These are phyloP conservation scores for Phytophthora pistaciae DNA, from an alignment of 352 stramenopile genomes.

Conservation along the genomic window DNA sequence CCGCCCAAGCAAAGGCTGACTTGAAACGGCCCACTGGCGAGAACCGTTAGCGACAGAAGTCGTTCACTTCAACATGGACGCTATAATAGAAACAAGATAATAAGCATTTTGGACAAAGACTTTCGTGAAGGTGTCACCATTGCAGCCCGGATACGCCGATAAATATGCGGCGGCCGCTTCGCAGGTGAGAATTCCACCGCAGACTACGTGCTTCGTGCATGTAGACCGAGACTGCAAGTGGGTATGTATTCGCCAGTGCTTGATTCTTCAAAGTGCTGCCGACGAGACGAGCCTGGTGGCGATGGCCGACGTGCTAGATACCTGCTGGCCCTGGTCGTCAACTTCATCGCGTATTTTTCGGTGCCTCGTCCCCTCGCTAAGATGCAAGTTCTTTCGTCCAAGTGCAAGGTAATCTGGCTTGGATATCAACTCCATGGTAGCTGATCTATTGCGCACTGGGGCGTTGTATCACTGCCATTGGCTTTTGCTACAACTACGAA, in stretches of 20 bases:
- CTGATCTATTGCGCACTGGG: no score
- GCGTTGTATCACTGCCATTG: no score
- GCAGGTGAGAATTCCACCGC: conserved; percentile 19
- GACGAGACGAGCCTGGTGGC: neutral
- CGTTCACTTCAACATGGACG: conserved; percentile 19
- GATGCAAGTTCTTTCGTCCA: no score
- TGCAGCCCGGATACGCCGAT: conserved; percentile 5
- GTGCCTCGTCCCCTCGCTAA: no score
- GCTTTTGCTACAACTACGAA: no score
- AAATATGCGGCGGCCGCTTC: conserved; percentile 17
- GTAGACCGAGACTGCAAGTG: neutral
- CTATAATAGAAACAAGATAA: neutral
- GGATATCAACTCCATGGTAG: no score
- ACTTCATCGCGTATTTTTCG: no score
- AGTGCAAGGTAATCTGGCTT: no score
- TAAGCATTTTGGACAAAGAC: neutral
- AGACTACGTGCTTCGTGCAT: no score
- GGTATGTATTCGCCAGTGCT: neutral
- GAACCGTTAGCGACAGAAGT: neutral
- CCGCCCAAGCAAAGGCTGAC: neutral
- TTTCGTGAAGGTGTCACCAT: conserved; percentile 12
- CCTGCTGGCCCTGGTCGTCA: no score
- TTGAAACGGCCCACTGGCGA: conserved; percentile 1
- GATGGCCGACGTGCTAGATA: no score
- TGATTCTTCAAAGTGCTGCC: neutral